A percentile compares a stretch with the other conserved stretches of the same genome.
phyloP scores from a whole-genome alignment of 441 rosid genomes.

The Melastoma candidum region DNA sequence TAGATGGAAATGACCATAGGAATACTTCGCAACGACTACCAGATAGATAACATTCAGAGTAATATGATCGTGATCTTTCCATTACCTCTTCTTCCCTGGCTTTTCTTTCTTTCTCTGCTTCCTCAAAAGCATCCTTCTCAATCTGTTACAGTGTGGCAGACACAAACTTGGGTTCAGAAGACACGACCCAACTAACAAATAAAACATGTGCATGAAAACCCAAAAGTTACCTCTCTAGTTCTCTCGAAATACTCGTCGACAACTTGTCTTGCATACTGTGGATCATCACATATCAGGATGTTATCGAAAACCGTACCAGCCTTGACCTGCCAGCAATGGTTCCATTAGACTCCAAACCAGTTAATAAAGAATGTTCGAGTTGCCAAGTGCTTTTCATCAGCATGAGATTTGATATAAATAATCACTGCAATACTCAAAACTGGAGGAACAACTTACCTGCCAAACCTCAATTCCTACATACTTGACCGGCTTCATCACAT shows the following conservation, averaged over 20 bases:
- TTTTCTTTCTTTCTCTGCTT: constrained; percentile 23
- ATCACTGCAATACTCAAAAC: not conserved
- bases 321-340: constrained; percentile 14
- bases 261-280: constrained; percentile 22
- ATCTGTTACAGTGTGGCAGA: constrained; percentile 2
- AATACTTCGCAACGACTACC: not conserved
- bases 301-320: constrained; percentile 21
- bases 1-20: not conserved
- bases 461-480: constrained; percentile 18
- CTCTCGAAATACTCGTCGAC: constrained; percentile 19
- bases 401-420: no score
- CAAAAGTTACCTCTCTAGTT: constrained; percentile 17
- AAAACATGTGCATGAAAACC: not conserved
- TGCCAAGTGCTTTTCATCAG: no score
- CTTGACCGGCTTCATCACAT: constrained; percentile 43
- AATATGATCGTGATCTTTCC: not conserved
- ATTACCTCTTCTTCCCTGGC: constrained; percentile 21
- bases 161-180: not conserved
- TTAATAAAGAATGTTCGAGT: not conserved
- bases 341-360: not conserved
- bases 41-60: not conserved
- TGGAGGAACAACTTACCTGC: constrained; percentile 9
- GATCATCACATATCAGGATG: constrained; percentile 16
- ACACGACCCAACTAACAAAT: not conserved
- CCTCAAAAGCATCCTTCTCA: constrained; percentile 24